Conservation (phyloP, 2,329 filamentous ascomycete genomes). For the Verticillium zaregamsianum region DNA sequence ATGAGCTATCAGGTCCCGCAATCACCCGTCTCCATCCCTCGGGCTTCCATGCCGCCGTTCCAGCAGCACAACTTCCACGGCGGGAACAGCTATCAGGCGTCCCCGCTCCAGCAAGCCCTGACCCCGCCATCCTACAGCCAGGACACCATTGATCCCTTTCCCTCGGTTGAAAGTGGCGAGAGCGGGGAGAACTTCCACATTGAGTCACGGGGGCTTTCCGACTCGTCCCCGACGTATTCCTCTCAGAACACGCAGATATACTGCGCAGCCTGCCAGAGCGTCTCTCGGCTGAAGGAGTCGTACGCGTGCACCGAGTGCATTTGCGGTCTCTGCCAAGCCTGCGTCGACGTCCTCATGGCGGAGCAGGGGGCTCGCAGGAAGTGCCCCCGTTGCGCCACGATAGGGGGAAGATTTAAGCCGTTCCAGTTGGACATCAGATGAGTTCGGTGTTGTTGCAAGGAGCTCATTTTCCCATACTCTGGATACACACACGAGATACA, state of each 20-base stretch:
- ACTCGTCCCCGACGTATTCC: constrained; percentile 70
- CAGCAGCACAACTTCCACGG: constrained; percentile 39
- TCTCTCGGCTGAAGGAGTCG: constrained; percentile 74
- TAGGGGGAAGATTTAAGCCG: constrained; percentile 77
- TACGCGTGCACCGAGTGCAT: constrained; percentile 97
- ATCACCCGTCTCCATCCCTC: constrained; percentile 60
- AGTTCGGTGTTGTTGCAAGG: constrained; percentile 17
- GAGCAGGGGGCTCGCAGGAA: constrained; percentile 72
- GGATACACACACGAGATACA: neutral
- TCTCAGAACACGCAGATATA: constrained; percentile 83
- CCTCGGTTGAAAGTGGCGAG: constrained; percentile 79
- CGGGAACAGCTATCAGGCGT: constrained; percentile 74
- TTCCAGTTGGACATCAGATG: constrained; percentile 80
- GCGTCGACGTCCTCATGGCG: constrained; percentile 74
- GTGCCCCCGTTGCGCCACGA: constrained; percentile 74
- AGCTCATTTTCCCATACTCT: neutral
- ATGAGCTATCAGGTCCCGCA: constrained; percentile 49
- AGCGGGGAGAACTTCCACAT: constrained; percentile 71
- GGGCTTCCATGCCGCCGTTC: constrained; percentile 58
- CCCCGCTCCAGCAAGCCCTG: constrained; percentile 83
- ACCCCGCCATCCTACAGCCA: constrained; percentile 73
- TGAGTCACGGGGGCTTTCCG: constrained; percentile 57
- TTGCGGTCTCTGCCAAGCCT: constrained; percentile 84
- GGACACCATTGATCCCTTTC: constrained; percentile 73
- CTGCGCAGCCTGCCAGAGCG: constrained; percentile 79